phyloP scores from a whole-genome alignment of 352 stramenopile genomes.

The Phytophthora sojae region DNA sequence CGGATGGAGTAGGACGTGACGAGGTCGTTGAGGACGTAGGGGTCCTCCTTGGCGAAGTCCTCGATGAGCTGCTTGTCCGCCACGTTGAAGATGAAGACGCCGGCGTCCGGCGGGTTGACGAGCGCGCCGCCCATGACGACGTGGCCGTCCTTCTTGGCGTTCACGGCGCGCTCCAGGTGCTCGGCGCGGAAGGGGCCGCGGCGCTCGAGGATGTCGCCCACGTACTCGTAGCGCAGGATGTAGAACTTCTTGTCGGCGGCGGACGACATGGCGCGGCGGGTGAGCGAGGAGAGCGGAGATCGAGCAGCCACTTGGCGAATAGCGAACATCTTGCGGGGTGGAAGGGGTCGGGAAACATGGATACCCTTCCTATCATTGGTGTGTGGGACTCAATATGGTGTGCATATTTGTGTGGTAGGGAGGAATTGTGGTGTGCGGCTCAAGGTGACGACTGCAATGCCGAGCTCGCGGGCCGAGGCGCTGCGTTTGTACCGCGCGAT shows the following conservation, averaged over 20 bases:
- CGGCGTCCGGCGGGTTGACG: conserved; percentile 65
- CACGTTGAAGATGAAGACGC: conserved; percentile 72
- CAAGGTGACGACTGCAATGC: background rate
- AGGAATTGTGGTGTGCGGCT: background rate
- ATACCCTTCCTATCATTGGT: background rate
- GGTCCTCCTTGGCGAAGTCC: conserved; percentile 70
- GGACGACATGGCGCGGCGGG: conserved; percentile 48
- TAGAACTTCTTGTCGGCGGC: conserved; percentile 68
- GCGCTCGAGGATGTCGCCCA: conserved; percentile 78
- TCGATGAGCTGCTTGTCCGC: conserved; percentile 64
- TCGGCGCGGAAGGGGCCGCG: conserved; percentile 71
- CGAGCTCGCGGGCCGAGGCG: conserved; percentile 43
- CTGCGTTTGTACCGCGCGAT: conserved; percentile 78
- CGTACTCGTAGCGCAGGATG: conserved; percentile 80
- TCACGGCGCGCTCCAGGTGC: conserved; percentile 61
- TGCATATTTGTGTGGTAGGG: background rate
- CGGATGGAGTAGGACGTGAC: conserved; percentile 73
- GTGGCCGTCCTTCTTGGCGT: conserved; percentile 62
- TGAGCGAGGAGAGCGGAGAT: conserved; percentile 9
- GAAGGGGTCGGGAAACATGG: background rate
- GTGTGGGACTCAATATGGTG: background rate
- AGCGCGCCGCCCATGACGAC: conserved; percentile 80
- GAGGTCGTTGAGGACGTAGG: conserved; percentile 80
- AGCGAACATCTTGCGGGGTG: conserved; percentile 14
- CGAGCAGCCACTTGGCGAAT: conserved; percentile 25